Evolutionary conservation across 495 filamentous ascomycete species (phyloP), one percentile per base, ranked within the genome.

Genomic region (Aspergillus bertholletiae): DNA sequence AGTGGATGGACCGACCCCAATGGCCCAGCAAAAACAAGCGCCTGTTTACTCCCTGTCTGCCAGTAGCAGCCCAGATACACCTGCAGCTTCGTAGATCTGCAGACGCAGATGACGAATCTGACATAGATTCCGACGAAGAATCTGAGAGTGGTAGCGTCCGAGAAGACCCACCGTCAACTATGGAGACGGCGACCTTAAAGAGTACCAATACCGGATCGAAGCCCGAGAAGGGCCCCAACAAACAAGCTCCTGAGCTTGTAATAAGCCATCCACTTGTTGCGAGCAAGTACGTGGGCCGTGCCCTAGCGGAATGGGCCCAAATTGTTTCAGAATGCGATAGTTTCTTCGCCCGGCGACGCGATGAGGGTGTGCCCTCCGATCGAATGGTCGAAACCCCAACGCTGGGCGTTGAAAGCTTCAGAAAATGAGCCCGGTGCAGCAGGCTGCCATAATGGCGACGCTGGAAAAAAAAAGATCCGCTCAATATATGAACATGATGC

Each of bases 291-390:
- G 77, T 84, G 7, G 94, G 94, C 2, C 83, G 93, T 43, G 91
- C 94, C 1, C 78, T 98, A 47, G 92, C 93, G 1, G 94, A 98
- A 69, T 98, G 94, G 94, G 76, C 84, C 13, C 71, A 89, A 20
- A 82, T 97, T 32, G 85, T 97, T 7, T 78, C 79, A 22, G 94
- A 98, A 68, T 92, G 87, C 72, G 92, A 97, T 65, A 90, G 85
- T 63, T 98, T 98, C 70, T 89, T 93, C 44, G 89, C 96, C 26
- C 80, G 93, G 24, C 80, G 94, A 53, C 87, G 85, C 56, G 85
- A 84, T 35, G 94, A 98, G 69, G 94, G 94, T 44, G 88, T 96
- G 13, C 84, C 89, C 8, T 73, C 72, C 7, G 79, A 93, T 61
- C 80, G 75, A 46, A 77, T 85, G 56, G 88, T 98, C 41, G 94